These are phyloP conservation scores for Martiniozyma abietophila DNA, from an alignment of 805 yeast species.

Conservation along the genomic window DNA sequence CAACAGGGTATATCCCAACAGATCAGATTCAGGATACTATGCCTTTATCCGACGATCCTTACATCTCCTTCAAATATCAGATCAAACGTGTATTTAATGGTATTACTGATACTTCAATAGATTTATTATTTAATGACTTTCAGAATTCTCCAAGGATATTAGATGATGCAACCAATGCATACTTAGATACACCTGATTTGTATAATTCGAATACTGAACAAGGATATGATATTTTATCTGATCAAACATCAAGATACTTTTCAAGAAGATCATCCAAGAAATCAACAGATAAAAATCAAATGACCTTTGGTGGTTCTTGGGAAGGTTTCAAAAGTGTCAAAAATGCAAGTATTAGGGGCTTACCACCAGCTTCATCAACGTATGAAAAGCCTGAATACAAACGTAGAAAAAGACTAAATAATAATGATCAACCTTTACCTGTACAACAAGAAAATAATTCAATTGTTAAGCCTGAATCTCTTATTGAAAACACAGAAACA, in stretches of 20 bases:
- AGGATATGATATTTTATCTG: slow-evolving; percentile 1
- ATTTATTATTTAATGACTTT: slow-evolving; percentile 22
- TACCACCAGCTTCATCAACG: slow-evolving; percentile 1
- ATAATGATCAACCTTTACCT: too few relatives aligned
- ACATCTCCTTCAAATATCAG: slow-evolving; percentile 22
- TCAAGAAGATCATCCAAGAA: neutral
- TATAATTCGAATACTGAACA: slow-evolving; percentile 1
- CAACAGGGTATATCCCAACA: slow-evolving; percentile 1
- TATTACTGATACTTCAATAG: slow-evolving; percentile 18
- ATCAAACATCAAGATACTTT: slow-evolving; percentile 1
- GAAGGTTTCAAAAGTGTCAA: slow-evolving; percentile 2
- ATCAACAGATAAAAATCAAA: neutral
- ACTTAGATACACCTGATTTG: slow-evolving; percentile 25
- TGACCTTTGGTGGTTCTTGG: slow-evolving; percentile 3
- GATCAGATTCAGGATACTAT: neutral
- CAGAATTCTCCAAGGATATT: slow-evolving; percentile 22
- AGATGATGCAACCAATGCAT: slow-evolving; percentile 31
- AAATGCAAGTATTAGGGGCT: neutral
- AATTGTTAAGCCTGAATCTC: too few relatives aligned
- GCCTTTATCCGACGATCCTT: neutral
- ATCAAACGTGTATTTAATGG: slow-evolving; percentile 29
- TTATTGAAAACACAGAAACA: too few relatives aligned
- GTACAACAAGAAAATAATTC: too few relatives aligned
- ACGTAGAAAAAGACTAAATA: slow-evolving; percentile 4
- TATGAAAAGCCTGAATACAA: slow-evolving; percentile 3